Evolutionary conservation across 306 rosid genomes (phyloP), one percentile per base, ranked within the genome.

Genomic region (Medicago lupulina): DNA sequence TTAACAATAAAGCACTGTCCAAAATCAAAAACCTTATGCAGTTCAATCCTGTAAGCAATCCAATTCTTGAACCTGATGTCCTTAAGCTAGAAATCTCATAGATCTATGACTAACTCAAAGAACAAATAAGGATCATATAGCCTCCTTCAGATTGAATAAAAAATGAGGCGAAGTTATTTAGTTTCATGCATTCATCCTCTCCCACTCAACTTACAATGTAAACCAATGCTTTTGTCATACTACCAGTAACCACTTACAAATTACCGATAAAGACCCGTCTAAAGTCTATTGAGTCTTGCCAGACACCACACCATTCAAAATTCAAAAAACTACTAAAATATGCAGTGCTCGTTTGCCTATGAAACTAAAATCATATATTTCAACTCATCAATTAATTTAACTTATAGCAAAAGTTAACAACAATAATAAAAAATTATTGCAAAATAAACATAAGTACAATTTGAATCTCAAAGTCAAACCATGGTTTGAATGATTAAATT

Each of bases 21-120:
- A 39, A 73, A 51, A 57, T 74, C 61, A 73, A 43, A 73, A 61
- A 61, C 50, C 68, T 53, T 72, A 54, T 73, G 43, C n/a, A 17
- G 18, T 43, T 79, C 69, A 31, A 44, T 16, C 21, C 19, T 64
- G 31, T 13, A 43, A 6, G 4, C 54, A 66, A 46, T 43, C 70
- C 36, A 80, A 13, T 55, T 44, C 61, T 31, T 46, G 28, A 70
- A 55, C 63, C 36, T 65, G 53, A 38, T 73, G 65, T 34, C 73
- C 8, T 23, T 43, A 71, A 79, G n/a, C 74, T 36, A 61, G 44
- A 49, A 77, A 70, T 41, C n/a, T 25, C 39, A 64, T 36, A 50
- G 67, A 79, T 63, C 49, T 46, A 50, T 21, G 57, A 23, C 28
- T 23, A 23, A 63, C 14, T 63, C 60, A 41, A 10, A 51, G 67